Evolutionary conservation across 805 yeast genomes (phyloP).

Genomic region (Candida hungchunana): DNA sequence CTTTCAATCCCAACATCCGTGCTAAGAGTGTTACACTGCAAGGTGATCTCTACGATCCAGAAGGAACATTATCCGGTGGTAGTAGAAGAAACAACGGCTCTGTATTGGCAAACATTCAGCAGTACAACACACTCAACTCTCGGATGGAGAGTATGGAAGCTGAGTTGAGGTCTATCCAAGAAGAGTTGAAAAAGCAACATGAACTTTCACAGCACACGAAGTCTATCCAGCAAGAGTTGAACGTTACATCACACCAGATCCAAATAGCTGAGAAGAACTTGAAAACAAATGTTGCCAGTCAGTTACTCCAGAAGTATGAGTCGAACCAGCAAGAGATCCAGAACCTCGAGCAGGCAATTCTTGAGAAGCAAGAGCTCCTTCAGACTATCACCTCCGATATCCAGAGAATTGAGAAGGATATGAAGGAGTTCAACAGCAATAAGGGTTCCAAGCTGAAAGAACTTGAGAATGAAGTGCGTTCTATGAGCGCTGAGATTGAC

Average conservation of each 20-base stretch:
- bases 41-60: constrained; percentile 95
- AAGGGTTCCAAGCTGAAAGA: constrained; percentile 77
- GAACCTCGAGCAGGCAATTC: constrained; percentile 35
- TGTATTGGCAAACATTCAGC: constrained; percentile 60
- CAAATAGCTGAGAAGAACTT: constrained; percentile 50
- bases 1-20: constrained; percentile 77
- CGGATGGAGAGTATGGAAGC: constrained; percentile 38
- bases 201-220: constrained; percentile 45
- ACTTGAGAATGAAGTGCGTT: constrained; percentile 47
- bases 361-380: constrained; percentile 31
- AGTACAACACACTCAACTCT: constrained; percentile 44
- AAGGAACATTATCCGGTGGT: constrained; percentile 96
- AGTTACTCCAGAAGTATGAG: constrained; percentile 47
- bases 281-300: constrained; percentile 52
- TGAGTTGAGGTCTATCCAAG: constrained; percentile 37
- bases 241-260: constrained; percentile 55
- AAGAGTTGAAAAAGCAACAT: constrained; percentile 39
- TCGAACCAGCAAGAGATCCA: constrained; percentile 43
- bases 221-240: constrained; percentile 53
- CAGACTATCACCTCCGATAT: constrained; percentile 40
- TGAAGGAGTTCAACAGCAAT: constrained; percentile 73
- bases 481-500: constrained; percentile 34
- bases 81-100: constrained; percentile 60
- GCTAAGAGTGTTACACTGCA: constrained; percentile 83
- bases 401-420: constrained; percentile 60